Evolutionary conservation across 2,329 filamentous ascomycete genomes (phyloP).

Genomic region (Paecilomyces formosus): DNA sequence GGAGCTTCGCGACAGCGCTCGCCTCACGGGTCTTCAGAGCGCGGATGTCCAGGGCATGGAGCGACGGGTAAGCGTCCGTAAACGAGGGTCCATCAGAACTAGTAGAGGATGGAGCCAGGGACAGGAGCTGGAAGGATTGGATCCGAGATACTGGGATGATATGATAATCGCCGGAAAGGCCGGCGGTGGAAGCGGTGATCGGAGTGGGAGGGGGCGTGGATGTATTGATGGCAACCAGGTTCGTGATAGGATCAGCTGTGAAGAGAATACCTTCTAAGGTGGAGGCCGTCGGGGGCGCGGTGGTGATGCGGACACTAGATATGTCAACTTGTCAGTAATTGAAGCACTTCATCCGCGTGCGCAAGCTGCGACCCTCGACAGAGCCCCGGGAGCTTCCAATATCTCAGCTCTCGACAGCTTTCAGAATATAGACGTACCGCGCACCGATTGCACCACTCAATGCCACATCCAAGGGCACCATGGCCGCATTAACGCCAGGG

Average conservation of each 20-base stretch:
- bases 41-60: constrained; percentile 45
- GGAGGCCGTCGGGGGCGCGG: constrained; percentile 41
- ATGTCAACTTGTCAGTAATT: constrained; percentile 5
- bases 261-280: constrained; percentile 56
- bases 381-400: not conserved
- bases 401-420: not conserved
- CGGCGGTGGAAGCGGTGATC: constrained; percentile 21
- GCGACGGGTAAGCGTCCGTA: constrained; percentile 38
- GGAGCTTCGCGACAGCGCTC: constrained; percentile 47
- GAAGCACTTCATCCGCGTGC: not conserved
- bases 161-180: constrained; percentile 49
- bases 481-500: constrained; percentile 34
- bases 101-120: constrained; percentile 26
- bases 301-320: constrained; percentile 56
- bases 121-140: constrained; percentile 49
- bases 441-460: constrained; percentile 55
- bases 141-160: constrained; percentile 55
- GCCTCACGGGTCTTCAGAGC: constrained; percentile 50
- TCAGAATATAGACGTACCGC: constrained; percentile 40
- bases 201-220: constrained; percentile 37
- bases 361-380: not conserved
- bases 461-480: constrained; percentile 45
- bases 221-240: constrained; percentile 55
- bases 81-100: constrained; percentile 32
- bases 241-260: constrained; percentile 54